Evolutionary conservation across 2,329 filamentous ascomycete species (phyloP), one percentile per base, ranked within the genome.

Genomic region (Curvularia sp.): DNA sequence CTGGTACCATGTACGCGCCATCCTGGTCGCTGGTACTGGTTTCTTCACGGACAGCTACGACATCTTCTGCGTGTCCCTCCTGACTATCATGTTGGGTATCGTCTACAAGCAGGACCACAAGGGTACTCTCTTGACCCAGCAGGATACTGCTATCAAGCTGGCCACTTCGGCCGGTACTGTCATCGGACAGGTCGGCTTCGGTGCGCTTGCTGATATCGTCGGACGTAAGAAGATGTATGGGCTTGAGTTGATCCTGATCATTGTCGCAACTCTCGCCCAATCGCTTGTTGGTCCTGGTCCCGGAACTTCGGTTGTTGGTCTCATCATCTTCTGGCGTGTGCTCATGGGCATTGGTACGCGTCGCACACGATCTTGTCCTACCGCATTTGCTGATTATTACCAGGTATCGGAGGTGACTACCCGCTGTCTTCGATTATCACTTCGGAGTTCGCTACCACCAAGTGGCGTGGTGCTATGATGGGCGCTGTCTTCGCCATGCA

Each of bases 191-290:
- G 80, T 96, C 39, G 86, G 86, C 46, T 96, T 96, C 72, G 72
- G 72, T 49, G 69, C 69, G 15, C 70, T 75, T 4, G 91, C 92
- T 72, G 88, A 96, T 79, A 80, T 89, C 10, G 85, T 94, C 53
- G 91, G 91, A 49, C 88, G 90, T 59, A 92, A 92, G 83, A 87
- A 84, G 68, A 94, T 96, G 89, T 95, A 96, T 75, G 92, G 92
- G 65, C 73, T 77, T 26, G 75, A 77, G 64, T 53, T 78, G 50
- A 77, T 77, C 42, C 61, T 78, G 43, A 78, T 78, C 65, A 78
- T 78, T 49, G 69, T 75, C 41, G 74, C 75, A 1, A 78, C 76
- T 5, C 70, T 77, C 20, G 76, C 74, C 24, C 75, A 78, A 55
- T 60, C 75, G 26, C 69, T 78, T 42, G 69, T 67, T 51, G 72